Evolutionary conservation across 805 yeast genomes (phyloP).

Genomic region (Kodamaea kaohsiungensis): DNA sequence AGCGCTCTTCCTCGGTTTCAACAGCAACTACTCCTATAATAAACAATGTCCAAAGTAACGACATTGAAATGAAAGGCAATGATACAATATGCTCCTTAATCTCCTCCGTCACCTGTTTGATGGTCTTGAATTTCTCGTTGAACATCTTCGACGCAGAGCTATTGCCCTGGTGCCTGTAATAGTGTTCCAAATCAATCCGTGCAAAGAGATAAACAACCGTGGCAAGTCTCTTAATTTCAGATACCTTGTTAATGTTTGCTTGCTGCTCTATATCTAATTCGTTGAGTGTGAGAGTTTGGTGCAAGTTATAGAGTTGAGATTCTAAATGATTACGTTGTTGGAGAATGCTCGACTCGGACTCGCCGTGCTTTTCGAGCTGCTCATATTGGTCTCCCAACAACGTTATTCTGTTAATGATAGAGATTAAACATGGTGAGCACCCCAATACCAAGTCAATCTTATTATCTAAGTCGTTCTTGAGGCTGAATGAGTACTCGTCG

Average conservation of each 20-base stretch:
- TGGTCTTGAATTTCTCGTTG: conserved; percentile 9
- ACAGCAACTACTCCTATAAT: conserved; percentile 36
- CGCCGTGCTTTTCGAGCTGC: neutral
- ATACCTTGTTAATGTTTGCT: conserved; percentile 21
- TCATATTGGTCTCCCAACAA: conserved; percentile 27
- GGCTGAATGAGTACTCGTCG: conserved; percentile 27
- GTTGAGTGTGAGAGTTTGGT: conserved; percentile 21
- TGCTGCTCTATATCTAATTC: conserved; percentile 14
- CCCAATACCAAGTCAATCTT: conserved; percentile 41
- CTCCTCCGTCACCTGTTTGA: conserved; percentile 17
- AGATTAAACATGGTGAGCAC: conserved; percentile 38
- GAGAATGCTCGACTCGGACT: conserved; percentile 19
- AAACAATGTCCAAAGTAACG: conserved; percentile 44
- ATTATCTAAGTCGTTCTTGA: conserved; percentile 34
- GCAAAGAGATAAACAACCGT: conserved; percentile 37
- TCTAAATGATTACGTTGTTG: conserved; percentile 28
- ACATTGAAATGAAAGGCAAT: conserved; percentile 31
- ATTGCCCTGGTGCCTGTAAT: conserved; percentile 12
- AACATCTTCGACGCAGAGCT: conserved; percentile 1
- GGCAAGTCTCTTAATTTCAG: conserved; percentile 40
- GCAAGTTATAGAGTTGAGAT: conserved; percentile 20
- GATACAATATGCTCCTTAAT: conserved; percentile 21
- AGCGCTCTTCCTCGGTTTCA: conserved; percentile 32
- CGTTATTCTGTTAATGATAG: conserved; percentile 37
- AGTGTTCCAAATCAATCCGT: conserved; percentile 30